Conservation (phyloP, 1,139 yeast species). For the Debaryomycetaceae sp. region DNA sequence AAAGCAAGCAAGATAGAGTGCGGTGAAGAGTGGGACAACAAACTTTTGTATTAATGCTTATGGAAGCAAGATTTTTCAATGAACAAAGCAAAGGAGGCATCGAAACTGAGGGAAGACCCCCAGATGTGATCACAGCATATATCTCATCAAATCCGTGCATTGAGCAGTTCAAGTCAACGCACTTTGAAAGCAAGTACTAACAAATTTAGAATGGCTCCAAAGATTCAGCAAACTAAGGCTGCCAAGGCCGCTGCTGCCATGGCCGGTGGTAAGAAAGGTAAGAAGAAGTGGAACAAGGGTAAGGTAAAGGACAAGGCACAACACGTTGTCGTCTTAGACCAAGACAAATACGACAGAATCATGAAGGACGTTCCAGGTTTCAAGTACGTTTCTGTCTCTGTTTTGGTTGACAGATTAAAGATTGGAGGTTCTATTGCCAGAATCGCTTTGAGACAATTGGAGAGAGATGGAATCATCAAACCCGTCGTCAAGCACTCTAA, state of each 20-base stretch:
- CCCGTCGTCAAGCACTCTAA: constrained; percentile 94
- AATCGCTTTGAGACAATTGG: constrained; percentile 95
- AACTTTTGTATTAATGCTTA: too few relatives aligned
- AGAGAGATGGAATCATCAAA: constrained; percentile 91
- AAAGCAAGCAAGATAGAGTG: too few relatives aligned
- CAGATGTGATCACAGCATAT: too few relatives aligned
- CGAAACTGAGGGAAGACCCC: too few relatives aligned
- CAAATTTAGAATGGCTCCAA: constrained; percentile 87
- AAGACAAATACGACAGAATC: constrained; percentile 98
- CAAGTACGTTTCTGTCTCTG: constrained; percentile 98
- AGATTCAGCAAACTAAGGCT: constrained; percentile 98
- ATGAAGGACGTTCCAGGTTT: constrained; percentile 98
- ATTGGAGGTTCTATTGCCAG: constrained; percentile 99
- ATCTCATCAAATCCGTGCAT: too few relatives aligned
- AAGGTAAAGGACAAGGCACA: constrained; percentile 99
- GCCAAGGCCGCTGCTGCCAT: constrained; percentile 99
- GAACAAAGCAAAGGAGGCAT: too few relatives aligned
- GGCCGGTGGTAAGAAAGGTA: constrained; percentile 99
- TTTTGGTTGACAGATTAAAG: constrained; percentile 98
- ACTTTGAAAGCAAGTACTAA: constrained; percentile 24
- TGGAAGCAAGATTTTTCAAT: too few relatives aligned
- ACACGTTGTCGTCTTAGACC: constrained; percentile 96
- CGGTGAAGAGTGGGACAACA: too few relatives aligned
- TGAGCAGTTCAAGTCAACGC: too few relatives aligned
- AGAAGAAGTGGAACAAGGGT: constrained; percentile 99